phyloP scores from a whole-genome alignment of 805 yeast species.

The Saturnispora hagleri region DNA sequence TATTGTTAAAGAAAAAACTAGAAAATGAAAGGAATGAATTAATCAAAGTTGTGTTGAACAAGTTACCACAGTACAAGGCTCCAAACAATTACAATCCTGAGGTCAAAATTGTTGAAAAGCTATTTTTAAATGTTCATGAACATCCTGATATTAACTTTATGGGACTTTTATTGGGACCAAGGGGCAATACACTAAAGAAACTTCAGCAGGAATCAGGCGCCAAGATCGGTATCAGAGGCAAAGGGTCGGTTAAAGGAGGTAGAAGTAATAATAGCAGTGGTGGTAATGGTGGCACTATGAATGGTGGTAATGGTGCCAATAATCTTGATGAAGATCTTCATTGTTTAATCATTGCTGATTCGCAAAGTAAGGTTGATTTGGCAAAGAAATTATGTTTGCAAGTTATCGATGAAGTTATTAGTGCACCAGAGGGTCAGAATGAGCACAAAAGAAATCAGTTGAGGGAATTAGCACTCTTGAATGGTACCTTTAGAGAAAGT shows the following conservation, averaged over 20 bases:
- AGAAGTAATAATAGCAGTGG: conserved; percentile 35
- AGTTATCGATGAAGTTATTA: conserved; percentile 73
- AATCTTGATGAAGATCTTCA: conserved; percentile 78
- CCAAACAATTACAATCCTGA: conserved; percentile 63
- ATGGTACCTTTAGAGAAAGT: conserved; percentile 84
- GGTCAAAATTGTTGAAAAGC: conserved; percentile 62
- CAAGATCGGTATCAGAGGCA: conserved; percentile 82
- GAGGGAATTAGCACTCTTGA: conserved; percentile 83
- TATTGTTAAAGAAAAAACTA: conserved; percentile 46
- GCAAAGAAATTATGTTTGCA: conserved; percentile 70
- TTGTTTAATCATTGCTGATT: conserved; percentile 77
- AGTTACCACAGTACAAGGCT: conserved; percentile 68
- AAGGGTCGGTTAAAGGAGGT: conserved; percentile 94
- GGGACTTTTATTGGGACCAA: conserved; percentile 86
- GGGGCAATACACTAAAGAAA: conserved; percentile 81
- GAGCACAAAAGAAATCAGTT: conserved; percentile 85
- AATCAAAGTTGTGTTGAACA: conserved; percentile 63
- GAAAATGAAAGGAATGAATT: conserved; percentile 76
- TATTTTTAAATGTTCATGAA: conserved; percentile 75
- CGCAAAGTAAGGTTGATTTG: conserved; percentile 62
- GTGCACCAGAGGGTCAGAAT: conserved; percentile 89
- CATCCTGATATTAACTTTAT: conserved; percentile 90
- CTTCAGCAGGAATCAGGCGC: conserved; percentile 86
- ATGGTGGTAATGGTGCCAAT: conserved; percentile 35
- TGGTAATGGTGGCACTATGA: conserved; percentile 29